Evolutionary conservation across 176 grass and related monocot genomes (phyloP), one percentile per base, ranked within the genome.

Genomic region (Bothriochloa decipiens): DNA sequence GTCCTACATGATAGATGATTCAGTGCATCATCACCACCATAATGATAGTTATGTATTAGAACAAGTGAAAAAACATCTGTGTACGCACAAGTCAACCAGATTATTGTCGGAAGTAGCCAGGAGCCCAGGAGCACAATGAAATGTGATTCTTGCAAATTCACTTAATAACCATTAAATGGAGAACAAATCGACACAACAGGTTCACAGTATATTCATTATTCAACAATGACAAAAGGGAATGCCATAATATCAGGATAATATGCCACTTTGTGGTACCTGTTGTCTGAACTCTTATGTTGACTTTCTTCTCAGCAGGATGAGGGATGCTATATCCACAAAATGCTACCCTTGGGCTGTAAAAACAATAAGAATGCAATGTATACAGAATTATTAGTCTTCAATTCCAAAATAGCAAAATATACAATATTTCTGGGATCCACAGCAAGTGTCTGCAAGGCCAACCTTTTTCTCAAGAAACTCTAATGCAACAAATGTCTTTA

Each of bases 281-380:
- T 71, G 91, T 95, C 45, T 92, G 89, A 86, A 95, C 68, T 92
- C 91, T 91, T 88, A 93, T 93, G 79, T 98, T 93, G 81, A 94
- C 85, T 74, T 91, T 95, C 57, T 92, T 98, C 68, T 98, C 93
- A 27, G 89, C 85, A 74, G 93, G 93, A 93, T 95, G 96, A 49
- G 91, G 93, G 66, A 98, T 95, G 82, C 83, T 98, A 71, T 95
- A 95, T 64, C 93, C 96, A 82, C 91, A 95, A 74, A 95, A 93
- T 57, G 80, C 82, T 57, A 95, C 95, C 90, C 85, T 98, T 91
- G 92, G 89, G 75, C 93, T 98, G 89, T 74, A 52, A 85, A 5
- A 67, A 81, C 20, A 74, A 40, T 47, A 68, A 83, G 2, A 64
- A 39, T 50, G 70, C 16, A 4, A 65, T 29, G 76, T 7, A 37